Evolutionary conservation across 2,329 filamentous ascomycete genomes (phyloP).

Genomic region (Nigrograna mackinnonii): DNA sequence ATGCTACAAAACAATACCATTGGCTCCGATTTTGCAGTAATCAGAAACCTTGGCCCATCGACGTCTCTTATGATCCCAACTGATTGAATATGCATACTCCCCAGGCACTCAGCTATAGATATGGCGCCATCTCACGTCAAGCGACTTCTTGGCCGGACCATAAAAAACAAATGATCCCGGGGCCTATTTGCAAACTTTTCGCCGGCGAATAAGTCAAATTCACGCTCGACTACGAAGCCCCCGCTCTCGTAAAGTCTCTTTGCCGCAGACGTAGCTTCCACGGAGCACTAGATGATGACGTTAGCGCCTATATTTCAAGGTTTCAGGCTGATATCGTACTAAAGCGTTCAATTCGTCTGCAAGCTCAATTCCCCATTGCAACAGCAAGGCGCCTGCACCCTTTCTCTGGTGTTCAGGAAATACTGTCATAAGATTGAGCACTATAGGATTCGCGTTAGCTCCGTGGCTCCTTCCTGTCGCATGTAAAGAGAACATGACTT

Average conservation of each 20-base stretch:
- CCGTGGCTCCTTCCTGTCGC: no score
- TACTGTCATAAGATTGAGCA: constrained; percentile 2
- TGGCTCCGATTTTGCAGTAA: no score
- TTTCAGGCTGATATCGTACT: neutral
- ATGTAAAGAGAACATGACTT: no score
- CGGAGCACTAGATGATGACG: neutral
- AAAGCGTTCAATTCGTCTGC: constrained; percentile 4
- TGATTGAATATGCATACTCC: no score
- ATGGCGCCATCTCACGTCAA: no score
- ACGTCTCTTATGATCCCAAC: no score
- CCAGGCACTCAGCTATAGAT: no score
- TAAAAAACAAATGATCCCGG: constrained; percentile 2
- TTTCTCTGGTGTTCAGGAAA: constrained; percentile 2
- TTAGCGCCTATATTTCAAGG: neutral
- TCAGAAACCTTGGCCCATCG: no score
- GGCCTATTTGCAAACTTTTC: constrained; percentile 3
- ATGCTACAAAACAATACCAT: no score
- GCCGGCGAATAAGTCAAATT: neutral
- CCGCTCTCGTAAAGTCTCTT: neutral
- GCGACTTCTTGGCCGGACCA: constrained; percentile 5
- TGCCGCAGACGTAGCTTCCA: neutral
- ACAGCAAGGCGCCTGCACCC: neutral
- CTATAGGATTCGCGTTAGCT: no score
- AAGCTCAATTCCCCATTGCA: neutral
- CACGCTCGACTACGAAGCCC: constrained; percentile 2